Evolutionary conservation across 257 asterid genomes (phyloP).

Genomic region (Nicotiana undulata): DNA sequence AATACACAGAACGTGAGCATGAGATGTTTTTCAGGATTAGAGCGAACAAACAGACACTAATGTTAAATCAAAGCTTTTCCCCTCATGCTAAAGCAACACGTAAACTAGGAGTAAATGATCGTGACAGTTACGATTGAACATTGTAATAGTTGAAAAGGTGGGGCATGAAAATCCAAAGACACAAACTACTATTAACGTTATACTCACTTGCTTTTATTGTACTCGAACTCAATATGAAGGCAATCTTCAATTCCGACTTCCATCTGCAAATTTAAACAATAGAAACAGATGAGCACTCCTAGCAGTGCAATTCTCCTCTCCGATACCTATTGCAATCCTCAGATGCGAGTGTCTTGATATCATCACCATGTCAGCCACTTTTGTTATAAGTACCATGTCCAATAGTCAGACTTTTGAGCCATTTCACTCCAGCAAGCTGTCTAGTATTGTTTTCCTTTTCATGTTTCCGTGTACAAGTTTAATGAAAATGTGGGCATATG

Average conservation of each 20-base stretch:
- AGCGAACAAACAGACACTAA: not conserved
- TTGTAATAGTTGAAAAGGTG: not conserved
- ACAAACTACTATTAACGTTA: not conserved
- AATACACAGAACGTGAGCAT: not conserved
- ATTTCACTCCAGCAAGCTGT: slow-evolving; percentile 5
- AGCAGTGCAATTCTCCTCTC: slow-evolving; percentile 1
- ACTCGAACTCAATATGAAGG: slow-evolving; percentile 97
- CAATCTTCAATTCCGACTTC: slow-evolving; percentile 99
- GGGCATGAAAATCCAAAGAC: not conserved
- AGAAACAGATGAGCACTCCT: not conserved
- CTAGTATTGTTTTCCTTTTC: slow-evolving; percentile 2
- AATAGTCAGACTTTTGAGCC: not conserved
- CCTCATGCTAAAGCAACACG: slow-evolving; percentile 1
- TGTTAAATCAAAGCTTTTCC: not conserved
- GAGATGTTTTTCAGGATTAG: not conserved
- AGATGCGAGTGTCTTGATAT: not conserved
- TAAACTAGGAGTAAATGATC: not conserved
- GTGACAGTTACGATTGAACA: not conserved
- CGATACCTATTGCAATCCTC: not conserved
- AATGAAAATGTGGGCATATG: not conserved
- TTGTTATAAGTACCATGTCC: not conserved
- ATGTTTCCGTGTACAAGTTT: not conserved
- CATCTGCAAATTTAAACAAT: slow-evolving; percentile 58
- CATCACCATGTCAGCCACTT: not conserved
- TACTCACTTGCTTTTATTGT: slow-evolving; percentile 94